A percentile compares a stretch with the other conserved stretches of the same genome.
Conservation (phyloP, 2,329 filamentous ascomycete genomes). For the Alternaria brassicicola region DNA sequence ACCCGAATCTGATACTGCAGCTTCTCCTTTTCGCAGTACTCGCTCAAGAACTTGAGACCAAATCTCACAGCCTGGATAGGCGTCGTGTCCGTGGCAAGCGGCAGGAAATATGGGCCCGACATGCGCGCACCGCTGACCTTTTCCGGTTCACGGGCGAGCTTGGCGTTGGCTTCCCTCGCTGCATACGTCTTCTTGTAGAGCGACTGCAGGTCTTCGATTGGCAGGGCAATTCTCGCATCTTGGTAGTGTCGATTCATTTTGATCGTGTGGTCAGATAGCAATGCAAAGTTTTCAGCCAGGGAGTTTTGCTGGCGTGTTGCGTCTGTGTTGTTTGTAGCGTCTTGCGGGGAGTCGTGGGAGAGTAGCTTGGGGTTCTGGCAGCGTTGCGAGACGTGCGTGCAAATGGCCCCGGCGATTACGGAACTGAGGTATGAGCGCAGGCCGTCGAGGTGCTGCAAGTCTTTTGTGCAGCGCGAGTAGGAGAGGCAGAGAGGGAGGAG, state of each 20-base stretch:
- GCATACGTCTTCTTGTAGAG: slow-evolving; percentile 50
- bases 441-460: slow-evolving; percentile 49
- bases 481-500: slow-evolving; percentile 45
- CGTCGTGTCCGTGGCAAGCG: slow-evolving; percentile 48
- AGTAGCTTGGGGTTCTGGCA: slow-evolving; percentile 16
- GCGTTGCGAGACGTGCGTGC: slow-evolving; percentile 41
- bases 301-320: slow-evolving; percentile 28
- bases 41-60: slow-evolving; percentile 50
- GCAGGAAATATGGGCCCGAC: slow-evolving; percentile 50
- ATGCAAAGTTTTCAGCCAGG: slow-evolving; percentile 33
- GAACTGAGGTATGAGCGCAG: slow-evolving; percentile 50
- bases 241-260: slow-evolving; percentile 34
- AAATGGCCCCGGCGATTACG: slow-evolving; percentile 49
- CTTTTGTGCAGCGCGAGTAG: slow-evolving; percentile 39
- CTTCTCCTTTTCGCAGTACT: slow-evolving; percentile 50
- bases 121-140: slow-evolving; percentile 43
- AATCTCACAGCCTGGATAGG: slow-evolving; percentile 55
- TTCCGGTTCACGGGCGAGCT: slow-evolving; percentile 37
- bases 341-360: slow-evolving; percentile 39
- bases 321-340: slow-evolving; percentile 25
- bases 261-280: slow-evolving; percentile 37
- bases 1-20: slow-evolving; percentile 35
- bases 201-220: slow-evolving; percentile 46
- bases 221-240: slow-evolving; percentile 37
- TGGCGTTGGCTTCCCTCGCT: slow-evolving; percentile 28